phyloP scores from a whole-genome alignment of 768 basidiomycete species.

The Cystobasidiopsis lactophilus region DNA sequence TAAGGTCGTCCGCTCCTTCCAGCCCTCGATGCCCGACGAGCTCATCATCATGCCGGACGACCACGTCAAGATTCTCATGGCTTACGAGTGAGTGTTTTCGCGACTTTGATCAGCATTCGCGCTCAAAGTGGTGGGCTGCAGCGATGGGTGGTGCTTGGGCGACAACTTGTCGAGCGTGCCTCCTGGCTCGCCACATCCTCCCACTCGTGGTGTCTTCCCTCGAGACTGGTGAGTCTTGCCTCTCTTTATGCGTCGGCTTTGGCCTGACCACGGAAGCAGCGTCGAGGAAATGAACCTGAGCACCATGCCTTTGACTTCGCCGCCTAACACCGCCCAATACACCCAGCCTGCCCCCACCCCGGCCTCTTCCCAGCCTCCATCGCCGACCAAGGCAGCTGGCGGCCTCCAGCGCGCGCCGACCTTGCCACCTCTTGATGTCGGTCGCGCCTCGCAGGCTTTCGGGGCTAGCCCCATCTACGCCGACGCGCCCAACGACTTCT shows the following conservation, averaged over 20 bases:
- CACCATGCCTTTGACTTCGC: background rate
- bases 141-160: slow-evolving; percentile 5
- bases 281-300: background rate
- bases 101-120: background rate
- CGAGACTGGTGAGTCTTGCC: slow-evolving; percentile 5
- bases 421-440: slow-evolving; percentile 10
- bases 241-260: too few species aligned
- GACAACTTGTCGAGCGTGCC: background rate
- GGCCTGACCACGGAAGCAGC: too few species aligned
- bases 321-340: background rate
- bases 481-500: background rate
- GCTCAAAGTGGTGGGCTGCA: background rate
- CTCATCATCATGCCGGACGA: slow-evolving; percentile 18
- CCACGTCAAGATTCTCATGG: slow-evolving; percentile 17
- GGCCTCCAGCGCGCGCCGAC: slow-evolving; percentile 8
- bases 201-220: slow-evolving; percentile 13
- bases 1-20: slow-evolving; percentile 16
- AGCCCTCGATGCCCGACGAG: slow-evolving; percentile 18
- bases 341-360: background rate
- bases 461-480: background rate
- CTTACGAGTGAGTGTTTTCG: slow-evolving; percentile 15
- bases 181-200: background rate
- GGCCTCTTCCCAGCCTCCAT: background rate
- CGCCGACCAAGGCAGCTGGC: background rate
- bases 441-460: slow-evolving; percentile 1